These are phyloP conservation scores for Penicillium crystallinum DNA, from an alignment of 495 filamentous ascomycete genomes.

Conservation along the genomic window DNA sequence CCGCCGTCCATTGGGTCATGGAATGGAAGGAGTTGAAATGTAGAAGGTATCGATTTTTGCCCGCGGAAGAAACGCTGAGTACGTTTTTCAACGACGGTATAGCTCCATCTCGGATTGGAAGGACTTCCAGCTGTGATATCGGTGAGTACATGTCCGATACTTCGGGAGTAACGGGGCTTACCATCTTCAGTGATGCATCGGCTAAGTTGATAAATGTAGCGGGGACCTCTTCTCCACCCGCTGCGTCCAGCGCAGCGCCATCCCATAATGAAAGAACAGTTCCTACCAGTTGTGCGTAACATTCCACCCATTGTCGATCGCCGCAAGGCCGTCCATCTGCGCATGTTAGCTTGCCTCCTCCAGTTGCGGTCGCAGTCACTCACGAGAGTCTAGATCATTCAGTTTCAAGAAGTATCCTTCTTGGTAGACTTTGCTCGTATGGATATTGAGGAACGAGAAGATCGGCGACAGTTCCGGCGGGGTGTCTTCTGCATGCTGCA, in stretches of 20 bases:
- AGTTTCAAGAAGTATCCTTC: slow-evolving; percentile 97
- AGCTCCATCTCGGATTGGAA: slow-evolving; percentile 71
- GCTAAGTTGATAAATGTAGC: slow-evolving; percentile 96
- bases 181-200: slow-evolving; percentile 97
- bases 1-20: slow-evolving; percentile 91
- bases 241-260: slow-evolving; percentile 84
- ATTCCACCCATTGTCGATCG: slow-evolving; percentile 92
- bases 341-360: slow-evolving; percentile 6
- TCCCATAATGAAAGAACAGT: slow-evolving; percentile 96
- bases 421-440: slow-evolving; percentile 93
- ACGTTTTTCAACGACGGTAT: slow-evolving; percentile 85
- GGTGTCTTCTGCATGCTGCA: slow-evolving; percentile 80
- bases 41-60: slow-evolving; percentile 88
- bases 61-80: slow-evolving; percentile 89
- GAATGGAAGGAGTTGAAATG: slow-evolving; percentile 96
- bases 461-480: slow-evolving; percentile 90
- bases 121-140: slow-evolving; percentile 71
- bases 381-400: slow-evolving; percentile 87
- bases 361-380: slow-evolving; percentile 25
- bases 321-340: slow-evolving; percentile 78
- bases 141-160: slow-evolving; percentile 5
- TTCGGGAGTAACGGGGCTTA: slow-evolving; percentile 34
- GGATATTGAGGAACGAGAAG: slow-evolving; percentile 90
- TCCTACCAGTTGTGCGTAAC: slow-evolving; percentile 93
- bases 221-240: slow-evolving; percentile 77